phyloP scores from a whole-genome alignment of 1,139 yeast species.

The Barnettozyma hawaiiensis region DNA sequence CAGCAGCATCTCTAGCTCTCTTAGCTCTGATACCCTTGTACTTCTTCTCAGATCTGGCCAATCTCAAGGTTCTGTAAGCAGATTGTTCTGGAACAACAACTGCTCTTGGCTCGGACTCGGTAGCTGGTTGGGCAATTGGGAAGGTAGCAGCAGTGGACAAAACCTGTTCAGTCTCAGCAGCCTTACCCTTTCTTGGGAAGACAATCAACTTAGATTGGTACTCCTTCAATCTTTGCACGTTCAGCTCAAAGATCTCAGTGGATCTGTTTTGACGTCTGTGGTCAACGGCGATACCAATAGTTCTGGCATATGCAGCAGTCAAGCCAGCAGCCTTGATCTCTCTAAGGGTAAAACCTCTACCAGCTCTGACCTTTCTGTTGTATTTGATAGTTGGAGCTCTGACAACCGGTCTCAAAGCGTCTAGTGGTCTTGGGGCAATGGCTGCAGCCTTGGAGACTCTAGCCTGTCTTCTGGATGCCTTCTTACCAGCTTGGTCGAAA shows the following conservation, averaged over 20 bases:
- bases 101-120: conserved; percentile 82
- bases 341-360: conserved; percentile 98
- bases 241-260: conserved; percentile 89
- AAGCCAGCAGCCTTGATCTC: conserved; percentile 98
- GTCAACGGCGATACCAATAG: conserved; percentile 98
- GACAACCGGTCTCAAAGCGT: conserved; percentile 93
- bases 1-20: conserved; percentile 96
- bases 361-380: conserved; percentile 99
- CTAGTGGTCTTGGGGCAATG: conserved; percentile 97
- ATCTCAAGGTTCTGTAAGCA: conserved; percentile 94
- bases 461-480: conserved; percentile 92
- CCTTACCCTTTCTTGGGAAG: conserved; percentile 85
- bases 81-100: conserved; percentile 84
- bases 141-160: conserved; percentile 69
- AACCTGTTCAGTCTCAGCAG: conserved; percentile 76
- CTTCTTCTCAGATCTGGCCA: conserved; percentile 91
- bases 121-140: conserved; percentile 83
- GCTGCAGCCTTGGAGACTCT: conserved; percentile 93
- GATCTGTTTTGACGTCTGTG: conserved; percentile 99
- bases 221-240: conserved; percentile 95
- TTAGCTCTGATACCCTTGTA: conserved; percentile 94
- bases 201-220: conserved; percentile 94
- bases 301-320: conserved; percentile 93
- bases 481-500: conserved; percentile 99
- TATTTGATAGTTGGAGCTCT: conserved; percentile 98